Conservation (phyloP, 768 basidiomycete species). For the Kwoniella dejecticola region DNA sequence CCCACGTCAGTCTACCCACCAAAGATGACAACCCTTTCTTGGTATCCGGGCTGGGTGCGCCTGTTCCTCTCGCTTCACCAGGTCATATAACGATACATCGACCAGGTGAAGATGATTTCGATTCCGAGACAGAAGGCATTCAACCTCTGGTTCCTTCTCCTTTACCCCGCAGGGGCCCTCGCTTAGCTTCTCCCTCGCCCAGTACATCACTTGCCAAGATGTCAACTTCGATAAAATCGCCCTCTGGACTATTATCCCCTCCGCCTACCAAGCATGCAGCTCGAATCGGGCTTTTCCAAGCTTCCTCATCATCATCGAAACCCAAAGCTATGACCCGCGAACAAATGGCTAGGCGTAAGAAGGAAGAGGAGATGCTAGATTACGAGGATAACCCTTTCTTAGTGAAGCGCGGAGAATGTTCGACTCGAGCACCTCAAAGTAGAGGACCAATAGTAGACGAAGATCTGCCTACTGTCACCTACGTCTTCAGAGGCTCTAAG, state of each 20-base stretch:
- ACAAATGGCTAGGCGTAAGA: not conserved
- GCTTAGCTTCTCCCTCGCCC: conserved; percentile 15
- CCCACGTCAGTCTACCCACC: not conserved
- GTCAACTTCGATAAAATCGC: not conserved
- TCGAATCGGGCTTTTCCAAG: conserved; percentile 7
- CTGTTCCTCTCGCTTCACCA: conserved; percentile 24
- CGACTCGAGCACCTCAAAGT: not conserved
- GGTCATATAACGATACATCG: conserved; percentile 25
- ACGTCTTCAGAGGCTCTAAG: conserved; percentile 48
- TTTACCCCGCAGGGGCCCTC: not conserved
- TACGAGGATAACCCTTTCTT: conserved; percentile 43
- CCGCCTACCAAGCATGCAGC: conserved; percentile 24
- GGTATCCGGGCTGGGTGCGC: conserved; percentile 6
- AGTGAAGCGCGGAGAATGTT: conserved; percentile 28
- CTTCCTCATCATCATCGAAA: not conserved
- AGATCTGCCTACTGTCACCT: conserved; percentile 37
- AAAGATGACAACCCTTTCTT: conserved; percentile 39
- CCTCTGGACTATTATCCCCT: conserved; percentile 21
- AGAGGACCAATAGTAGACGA: conserved; percentile 29
- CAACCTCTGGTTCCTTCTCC: not conserved
- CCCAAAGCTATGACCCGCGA: conserved; percentile 8
- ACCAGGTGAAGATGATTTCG: conserved; percentile 12
- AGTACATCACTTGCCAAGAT: conserved; percentile 2
- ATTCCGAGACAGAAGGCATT: conserved; percentile 2
- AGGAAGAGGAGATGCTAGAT: conserved; percentile 35